Conservation (phyloP, 2,329 filamentous ascomycete species). For the Aspergillus candidus region DNA sequence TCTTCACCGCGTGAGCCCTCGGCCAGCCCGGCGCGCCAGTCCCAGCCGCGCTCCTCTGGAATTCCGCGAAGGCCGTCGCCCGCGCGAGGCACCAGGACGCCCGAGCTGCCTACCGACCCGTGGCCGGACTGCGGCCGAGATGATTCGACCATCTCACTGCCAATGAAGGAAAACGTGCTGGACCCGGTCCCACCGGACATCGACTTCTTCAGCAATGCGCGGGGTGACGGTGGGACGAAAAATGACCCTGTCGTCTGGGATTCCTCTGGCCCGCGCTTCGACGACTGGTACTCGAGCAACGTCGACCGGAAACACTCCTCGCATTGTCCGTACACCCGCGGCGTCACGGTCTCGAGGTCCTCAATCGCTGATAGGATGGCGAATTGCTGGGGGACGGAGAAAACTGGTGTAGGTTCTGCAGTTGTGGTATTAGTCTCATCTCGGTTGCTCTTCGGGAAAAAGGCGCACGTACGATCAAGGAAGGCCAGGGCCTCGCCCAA, state of each 20-base stretch:
- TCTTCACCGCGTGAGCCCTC: constrained; percentile 59
- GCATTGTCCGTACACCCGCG: constrained; percentile 65
- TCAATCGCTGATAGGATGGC: constrained; percentile 70
- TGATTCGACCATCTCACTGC: constrained; percentile 62
- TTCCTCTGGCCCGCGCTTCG: constrained; percentile 33
- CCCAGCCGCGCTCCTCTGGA: constrained; percentile 58
- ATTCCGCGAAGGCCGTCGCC: constrained; percentile 15
- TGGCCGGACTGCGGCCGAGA: constrained; percentile 29
- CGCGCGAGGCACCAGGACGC: constrained; percentile 39
- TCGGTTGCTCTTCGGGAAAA: constrained; percentile 11
- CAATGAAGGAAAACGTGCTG: constrained; percentile 63
- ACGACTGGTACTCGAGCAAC: constrained; percentile 60
- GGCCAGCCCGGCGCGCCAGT: constrained; percentile 58
- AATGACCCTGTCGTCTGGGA: constrained; percentile 14
- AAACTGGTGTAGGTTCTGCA: constrained; percentile 49
- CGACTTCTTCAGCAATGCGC: constrained; percentile 61
- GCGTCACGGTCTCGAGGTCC: constrained; percentile 69
- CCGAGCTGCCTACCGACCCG: constrained; percentile 51
- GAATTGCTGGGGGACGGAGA: constrained; percentile 68
- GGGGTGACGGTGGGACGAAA: constrained; percentile 47
- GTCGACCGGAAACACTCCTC: constrained; percentile 74
- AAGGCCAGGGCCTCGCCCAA: constrained; percentile 80
- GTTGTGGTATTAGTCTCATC: background rate
- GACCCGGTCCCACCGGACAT: constrained; percentile 49
- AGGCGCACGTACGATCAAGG: constrained; percentile 49